These are phyloP conservation scores for Paramecium sonneborni DNA, from an alignment of 73 alveolate species.

Conservation along the genomic window DNA sequence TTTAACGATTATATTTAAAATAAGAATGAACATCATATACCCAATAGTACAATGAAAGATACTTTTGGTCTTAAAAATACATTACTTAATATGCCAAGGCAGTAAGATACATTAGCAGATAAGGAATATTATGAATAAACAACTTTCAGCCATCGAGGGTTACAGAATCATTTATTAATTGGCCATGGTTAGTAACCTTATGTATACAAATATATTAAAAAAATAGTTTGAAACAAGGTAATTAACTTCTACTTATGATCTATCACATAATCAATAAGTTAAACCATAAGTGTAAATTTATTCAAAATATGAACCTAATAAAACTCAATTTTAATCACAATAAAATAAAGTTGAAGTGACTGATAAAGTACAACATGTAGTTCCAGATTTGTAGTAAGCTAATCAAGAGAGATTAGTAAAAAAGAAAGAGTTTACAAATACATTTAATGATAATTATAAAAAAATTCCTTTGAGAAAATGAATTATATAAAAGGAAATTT, in stretches of 20 bases:
- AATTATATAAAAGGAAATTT: background rate
- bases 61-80: constrained; percentile 46
- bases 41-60: constrained; percentile 65
- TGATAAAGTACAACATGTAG: constrained; percentile 29
- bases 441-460: constrained; percentile 54
- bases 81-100: constrained; percentile 28
- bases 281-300: constrained; percentile 61
- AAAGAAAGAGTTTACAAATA: constrained; percentile 57
- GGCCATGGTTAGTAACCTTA: constrained; percentile 62
- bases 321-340: constrained; percentile 2
- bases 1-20: background rate
- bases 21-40: constrained; percentile 29
- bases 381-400: background rate
- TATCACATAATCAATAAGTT: constrained; percentile 52
- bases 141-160: constrained; percentile 53
- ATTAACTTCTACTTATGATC: constrained; percentile 61
- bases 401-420: constrained; percentile 38
- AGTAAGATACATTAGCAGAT: constrained; percentile 47
- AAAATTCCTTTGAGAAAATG: constrained; percentile 69
- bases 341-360: constrained; percentile 8
- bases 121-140: constrained; percentile 56
- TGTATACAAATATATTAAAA: background rate
- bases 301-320: constrained; percentile 61
- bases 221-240: constrained; percentile 50
- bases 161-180: constrained; percentile 57